A percentile compares a stretch with the other conserved stretches of the same genome.
phyloP scores from a whole-genome alignment of 2,329 filamentous ascomycete genomes.

The Parastagonospora avenae region DNA sequence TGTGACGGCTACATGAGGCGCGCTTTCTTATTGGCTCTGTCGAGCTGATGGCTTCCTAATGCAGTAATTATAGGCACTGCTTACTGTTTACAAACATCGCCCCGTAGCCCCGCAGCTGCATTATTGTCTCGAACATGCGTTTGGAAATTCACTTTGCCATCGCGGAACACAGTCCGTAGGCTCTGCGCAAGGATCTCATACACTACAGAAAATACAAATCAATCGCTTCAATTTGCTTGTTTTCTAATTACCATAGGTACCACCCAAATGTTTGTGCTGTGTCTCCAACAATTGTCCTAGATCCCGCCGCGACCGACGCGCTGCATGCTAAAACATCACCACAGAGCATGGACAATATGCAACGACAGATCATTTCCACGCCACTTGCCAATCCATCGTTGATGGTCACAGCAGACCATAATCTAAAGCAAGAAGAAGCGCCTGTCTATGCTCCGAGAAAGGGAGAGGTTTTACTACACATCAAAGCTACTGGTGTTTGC shows the following conservation, averaged over 20 bases:
- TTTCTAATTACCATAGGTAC: too few species aligned
- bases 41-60: constrained; percentile 2
- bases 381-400: constrained; percentile 58
- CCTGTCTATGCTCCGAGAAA: constrained; percentile 60
- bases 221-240: too few species aligned
- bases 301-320: neutral
- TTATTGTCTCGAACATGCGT: neutral
- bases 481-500: constrained; percentile 69
- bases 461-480: constrained; percentile 64
- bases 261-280: constrained; percentile 6
- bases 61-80: constrained; percentile 12
- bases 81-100: neutral
- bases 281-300: constrained; percentile 20
- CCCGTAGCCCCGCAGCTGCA: neutral
- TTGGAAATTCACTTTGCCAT: neutral
- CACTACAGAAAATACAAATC: too few species aligned
- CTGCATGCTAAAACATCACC: constrained; percentile 6
- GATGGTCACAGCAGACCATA: constrained; percentile 65
- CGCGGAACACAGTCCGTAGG: too few species aligned
- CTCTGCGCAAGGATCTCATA: too few species aligned
- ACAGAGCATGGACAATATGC: constrained; percentile 15
- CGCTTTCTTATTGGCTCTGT: neutral
- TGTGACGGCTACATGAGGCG: neutral
- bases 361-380: constrained; percentile 21
- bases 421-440: constrained; percentile 61